Conservation (phyloP, 495 filamentous ascomycete species). For the Saxophila tyrrhenica region DNA sequence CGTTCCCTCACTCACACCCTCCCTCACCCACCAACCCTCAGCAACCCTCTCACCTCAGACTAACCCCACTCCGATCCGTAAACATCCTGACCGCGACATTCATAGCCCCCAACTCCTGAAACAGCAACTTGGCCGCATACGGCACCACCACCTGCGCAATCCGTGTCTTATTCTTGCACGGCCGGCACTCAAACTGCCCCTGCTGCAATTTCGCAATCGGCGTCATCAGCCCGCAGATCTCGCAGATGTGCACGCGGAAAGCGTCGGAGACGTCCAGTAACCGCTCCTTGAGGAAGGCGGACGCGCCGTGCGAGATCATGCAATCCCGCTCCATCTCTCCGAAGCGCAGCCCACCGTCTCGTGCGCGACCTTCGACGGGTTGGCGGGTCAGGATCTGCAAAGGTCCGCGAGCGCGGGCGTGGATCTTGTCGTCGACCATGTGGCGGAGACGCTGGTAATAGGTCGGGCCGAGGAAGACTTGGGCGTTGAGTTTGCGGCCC, state of each 20-base stretch:
- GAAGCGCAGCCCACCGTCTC: constrained; percentile 96
- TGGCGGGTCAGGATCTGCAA: constrained; percentile 96
- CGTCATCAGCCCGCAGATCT: constrained; percentile 98
- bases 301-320: constrained; percentile 98
- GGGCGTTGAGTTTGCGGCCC: constrained; percentile 78
- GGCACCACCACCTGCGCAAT: constrained; percentile 96
- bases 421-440: constrained; percentile 99
- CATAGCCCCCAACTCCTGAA: constrained; percentile 97
- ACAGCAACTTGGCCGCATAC: constrained; percentile 94
- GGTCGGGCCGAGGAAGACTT: constrained; percentile 94
- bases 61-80: constrained; percentile 66
- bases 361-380: constrained; percentile 94
- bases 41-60: constrained; percentile 36
- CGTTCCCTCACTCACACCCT: neutral
- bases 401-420: constrained; percentile 87
- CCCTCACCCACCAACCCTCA: neutral
- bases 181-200: constrained; percentile 86
- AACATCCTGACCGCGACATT: constrained; percentile 97
- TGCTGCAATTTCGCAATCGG: constrained; percentile 96
- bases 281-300: constrained; percentile 91
- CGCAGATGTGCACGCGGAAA: constrained; percentile 97
- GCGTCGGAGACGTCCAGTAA: constrained; percentile 95
- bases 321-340: constrained; percentile 99
- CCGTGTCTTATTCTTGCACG: constrained; percentile 96
- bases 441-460: constrained; percentile 98